Conservation (phyloP, 495 filamentous ascomycete genomes). For the Talaromyces trachyspermus region DNA sequence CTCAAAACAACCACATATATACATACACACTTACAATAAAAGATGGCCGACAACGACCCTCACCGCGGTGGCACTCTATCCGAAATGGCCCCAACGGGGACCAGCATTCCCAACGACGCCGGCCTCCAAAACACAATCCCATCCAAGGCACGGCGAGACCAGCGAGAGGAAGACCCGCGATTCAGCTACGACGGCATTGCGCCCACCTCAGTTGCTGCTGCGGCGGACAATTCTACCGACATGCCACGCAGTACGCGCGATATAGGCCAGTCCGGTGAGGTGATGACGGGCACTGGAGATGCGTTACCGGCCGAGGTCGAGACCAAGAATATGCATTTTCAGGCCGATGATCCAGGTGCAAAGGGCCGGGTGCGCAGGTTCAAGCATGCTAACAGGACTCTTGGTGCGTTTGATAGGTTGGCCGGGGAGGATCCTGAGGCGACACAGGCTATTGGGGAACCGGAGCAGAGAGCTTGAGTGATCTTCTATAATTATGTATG, state of each 20-base stretch:
- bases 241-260: constrained; percentile 44
- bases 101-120: constrained; percentile 46
- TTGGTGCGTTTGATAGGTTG: background rate
- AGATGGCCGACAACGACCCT: constrained; percentile 11
- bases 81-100: constrained; percentile 49
- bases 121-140: constrained; percentile 45
- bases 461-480: constrained; percentile 5
- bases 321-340: constrained; percentile 36
- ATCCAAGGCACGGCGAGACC: constrained; percentile 49
- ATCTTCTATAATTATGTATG: too few species aligned
- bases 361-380: constrained; percentile 30
- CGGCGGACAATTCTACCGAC: constrained; percentile 45
- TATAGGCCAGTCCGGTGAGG: constrained; percentile 37
- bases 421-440: constrained; percentile 1
- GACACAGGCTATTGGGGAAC: background rate
- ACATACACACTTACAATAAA: background rate
- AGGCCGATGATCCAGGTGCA: constrained; percentile 24
- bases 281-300: constrained; percentile 46
- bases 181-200: constrained; percentile 26
- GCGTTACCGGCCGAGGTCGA: constrained; percentile 36
- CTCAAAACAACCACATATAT: too few species aligned
- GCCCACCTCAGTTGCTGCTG: constrained; percentile 29
- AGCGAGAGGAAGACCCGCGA: constrained; percentile 25
- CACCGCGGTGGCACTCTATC: constrained; percentile 29
- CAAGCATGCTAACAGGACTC: constrained; percentile 28